Percentiles rank a stretch among this genome's conserved stretches.
Conservation (phyloP, 2,329 filamentous ascomycete species). For the Hymenoscyphus fructigenus region DNA sequence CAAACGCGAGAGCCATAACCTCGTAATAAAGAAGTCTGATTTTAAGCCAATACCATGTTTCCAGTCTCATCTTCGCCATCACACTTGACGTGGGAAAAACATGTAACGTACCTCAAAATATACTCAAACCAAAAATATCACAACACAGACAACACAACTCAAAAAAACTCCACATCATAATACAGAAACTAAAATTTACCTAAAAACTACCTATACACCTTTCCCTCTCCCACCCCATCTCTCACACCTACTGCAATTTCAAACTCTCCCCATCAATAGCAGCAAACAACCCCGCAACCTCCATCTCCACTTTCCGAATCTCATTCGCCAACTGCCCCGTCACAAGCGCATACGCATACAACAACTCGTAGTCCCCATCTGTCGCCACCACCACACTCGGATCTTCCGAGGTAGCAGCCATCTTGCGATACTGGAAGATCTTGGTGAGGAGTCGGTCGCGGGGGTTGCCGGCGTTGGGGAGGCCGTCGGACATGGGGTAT, state of each 20-base stretch:
- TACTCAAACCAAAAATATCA: too few relatives aligned
- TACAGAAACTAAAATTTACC: too few relatives aligned
- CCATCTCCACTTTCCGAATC: conserved; percentile 57
- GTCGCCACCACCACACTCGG: conserved; percentile 43
- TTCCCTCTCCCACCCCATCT: neutral
- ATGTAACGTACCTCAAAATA: too few relatives aligned
- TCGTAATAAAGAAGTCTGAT: too few relatives aligned
- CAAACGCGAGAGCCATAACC: too few relatives aligned
- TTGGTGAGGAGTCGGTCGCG: conserved; percentile 82
- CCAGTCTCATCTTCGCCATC: too few relatives aligned
- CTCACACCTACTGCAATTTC: conserved; percentile 39
- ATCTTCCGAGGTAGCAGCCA: conserved; percentile 35
- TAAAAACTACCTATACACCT: neutral
- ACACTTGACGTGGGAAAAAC: too few relatives aligned
- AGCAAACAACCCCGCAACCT: conserved; percentile 64
- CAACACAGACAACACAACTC: too few relatives aligned
- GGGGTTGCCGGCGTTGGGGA: conserved; percentile 78
- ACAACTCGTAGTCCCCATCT: conserved; percentile 81
- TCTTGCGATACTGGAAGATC: conserved; percentile 82
- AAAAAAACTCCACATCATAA: too few relatives aligned
- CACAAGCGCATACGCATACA: conserved; percentile 85
- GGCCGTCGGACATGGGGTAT: conserved; percentile 85
- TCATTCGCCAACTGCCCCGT: conserved; percentile 67
- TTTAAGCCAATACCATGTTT: too few relatives aligned
- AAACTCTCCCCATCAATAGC: conserved; percentile 60